Conservation (phyloP, 2,329 filamentous ascomycete species). For the Aspergillus flavus region DNA sequence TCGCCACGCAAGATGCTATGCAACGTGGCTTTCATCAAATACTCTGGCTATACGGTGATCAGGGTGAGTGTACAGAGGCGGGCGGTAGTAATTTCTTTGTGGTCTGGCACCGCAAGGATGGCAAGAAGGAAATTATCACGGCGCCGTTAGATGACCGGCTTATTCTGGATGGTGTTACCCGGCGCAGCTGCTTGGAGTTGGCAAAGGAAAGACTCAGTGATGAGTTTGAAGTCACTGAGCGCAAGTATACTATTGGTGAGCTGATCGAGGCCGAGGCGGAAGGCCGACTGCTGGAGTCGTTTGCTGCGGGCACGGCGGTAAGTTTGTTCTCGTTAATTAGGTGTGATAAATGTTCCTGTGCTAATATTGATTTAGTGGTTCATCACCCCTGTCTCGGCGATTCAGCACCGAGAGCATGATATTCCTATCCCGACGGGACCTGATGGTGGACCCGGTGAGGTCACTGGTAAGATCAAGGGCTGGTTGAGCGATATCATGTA, state of each 20-base stretch:
- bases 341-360: too few species aligned
- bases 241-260: conserved; percentile 76
- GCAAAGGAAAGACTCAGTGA: conserved; percentile 56
- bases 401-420: conserved; percentile 7
- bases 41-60: conserved; percentile 78
- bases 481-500: conserved; percentile 20
- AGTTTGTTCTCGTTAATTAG: not conserved
- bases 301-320: conserved; percentile 76
- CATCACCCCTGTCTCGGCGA: conserved; percentile 10
- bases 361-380: conserved; percentile 9
- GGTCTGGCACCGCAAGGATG: conserved; percentile 60
- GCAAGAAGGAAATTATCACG: conserved; percentile 70
- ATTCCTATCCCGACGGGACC: conserved; percentile 8
- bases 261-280: conserved; percentile 68
- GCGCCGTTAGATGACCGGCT: conserved; percentile 77
- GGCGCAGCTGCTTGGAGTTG: conserved; percentile 73
- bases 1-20: conserved; percentile 73
- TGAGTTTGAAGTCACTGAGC: conserved; percentile 76
- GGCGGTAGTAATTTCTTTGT: conserved; percentile 89
- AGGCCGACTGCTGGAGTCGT: conserved; percentile 75
- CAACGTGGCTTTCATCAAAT: conserved; percentile 79
- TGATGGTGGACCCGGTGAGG: conserved; percentile 4
- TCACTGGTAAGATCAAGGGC: conserved; percentile 13
- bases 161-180: conserved; percentile 81
- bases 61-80: conserved; percentile 79